A percentile compares a stretch with the other conserved stretches of the same genome.
Evolutionary conservation across 352 stramenopile genomes (phyloP).

Genomic region (Globisporangium nodosum): DNA sequence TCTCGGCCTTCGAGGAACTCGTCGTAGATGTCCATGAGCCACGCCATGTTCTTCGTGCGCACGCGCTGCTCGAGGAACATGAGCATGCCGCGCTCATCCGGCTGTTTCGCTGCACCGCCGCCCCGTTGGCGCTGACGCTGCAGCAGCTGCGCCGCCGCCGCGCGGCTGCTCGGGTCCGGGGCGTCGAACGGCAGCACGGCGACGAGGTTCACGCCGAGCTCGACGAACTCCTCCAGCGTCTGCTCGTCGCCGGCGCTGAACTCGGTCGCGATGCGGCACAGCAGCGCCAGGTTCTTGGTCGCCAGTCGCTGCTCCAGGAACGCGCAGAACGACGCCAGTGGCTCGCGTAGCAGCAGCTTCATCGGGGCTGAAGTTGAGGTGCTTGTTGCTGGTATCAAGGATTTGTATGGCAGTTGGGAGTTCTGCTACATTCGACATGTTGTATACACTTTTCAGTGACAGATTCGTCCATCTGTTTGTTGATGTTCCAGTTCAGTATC

Average conservation of each 20-base stretch:
- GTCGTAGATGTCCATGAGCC: constrained; percentile 22
- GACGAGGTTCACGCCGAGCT: constrained; percentile 25
- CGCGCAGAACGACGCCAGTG: constrained; percentile 19
- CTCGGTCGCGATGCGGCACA: constrained; percentile 24
- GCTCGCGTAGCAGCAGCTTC: neutral
- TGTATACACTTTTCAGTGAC: too few relatives aligned
- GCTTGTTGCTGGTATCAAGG: neutral
- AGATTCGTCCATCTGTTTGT: too few relatives aligned
- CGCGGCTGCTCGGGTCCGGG: neutral
- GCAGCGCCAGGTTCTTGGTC: constrained; percentile 20
- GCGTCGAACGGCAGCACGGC: constrained; percentile 20
- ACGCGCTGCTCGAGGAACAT: constrained; percentile 21
- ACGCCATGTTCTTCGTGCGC: constrained; percentile 33
- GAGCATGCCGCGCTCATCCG: constrained; percentile 10
- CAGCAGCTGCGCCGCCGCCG: constrained; percentile 16
- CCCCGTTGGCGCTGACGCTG: constrained; percentile 25
- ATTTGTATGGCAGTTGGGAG: too few relatives aligned
- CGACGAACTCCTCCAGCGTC: constrained; percentile 28
- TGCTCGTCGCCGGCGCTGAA: constrained; percentile 20
- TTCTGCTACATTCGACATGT: too few relatives aligned
- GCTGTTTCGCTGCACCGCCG: neutral
- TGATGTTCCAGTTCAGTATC: too few relatives aligned
- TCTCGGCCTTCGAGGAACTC: constrained; percentile 26
- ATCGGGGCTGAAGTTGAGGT: neutral
- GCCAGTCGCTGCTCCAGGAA: constrained; percentile 27